These are phyloP conservation scores for Hypoxylon sp. DNA, from an alignment of 2,329 filamentous ascomycete species.

Conservation along the genomic window DNA sequence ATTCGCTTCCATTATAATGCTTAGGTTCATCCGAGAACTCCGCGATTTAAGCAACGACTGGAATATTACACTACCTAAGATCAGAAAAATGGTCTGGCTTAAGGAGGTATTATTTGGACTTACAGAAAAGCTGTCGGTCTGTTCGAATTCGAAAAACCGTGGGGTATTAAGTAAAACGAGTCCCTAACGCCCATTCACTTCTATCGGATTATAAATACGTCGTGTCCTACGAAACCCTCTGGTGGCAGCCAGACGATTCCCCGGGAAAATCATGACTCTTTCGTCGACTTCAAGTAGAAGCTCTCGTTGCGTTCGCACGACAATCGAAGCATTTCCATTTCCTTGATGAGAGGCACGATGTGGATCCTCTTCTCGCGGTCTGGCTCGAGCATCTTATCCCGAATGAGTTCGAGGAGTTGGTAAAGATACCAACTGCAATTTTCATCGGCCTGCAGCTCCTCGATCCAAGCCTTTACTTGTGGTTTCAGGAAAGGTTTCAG, in stretches of 20 bases:
- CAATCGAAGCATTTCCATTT: constrained; percentile 14
- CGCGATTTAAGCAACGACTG: neutral
- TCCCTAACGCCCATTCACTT: neutral
- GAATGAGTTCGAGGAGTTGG: constrained; percentile 31
- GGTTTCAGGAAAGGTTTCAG: constrained; percentile 26
- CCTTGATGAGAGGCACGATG: constrained; percentile 4
- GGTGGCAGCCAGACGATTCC: no score
- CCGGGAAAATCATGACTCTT: neutral
- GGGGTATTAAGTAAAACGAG: neutral
- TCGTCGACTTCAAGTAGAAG: constrained; percentile 23
- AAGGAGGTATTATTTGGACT: neutral
- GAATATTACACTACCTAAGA: no score
- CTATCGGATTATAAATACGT: neutral
- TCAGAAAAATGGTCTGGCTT: no score
- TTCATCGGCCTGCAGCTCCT: constrained; percentile 11
- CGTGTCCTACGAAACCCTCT: no score
- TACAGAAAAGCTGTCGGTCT: neutral
- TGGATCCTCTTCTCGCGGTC: constrained; percentile 15
- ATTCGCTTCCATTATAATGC: constrained; percentile 17
- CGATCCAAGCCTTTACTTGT: constrained; percentile 26
- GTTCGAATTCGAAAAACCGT: no score
- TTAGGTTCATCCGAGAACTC: neutral
- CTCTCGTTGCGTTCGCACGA: constrained; percentile 10
- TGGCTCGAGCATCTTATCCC: constrained; percentile 34
- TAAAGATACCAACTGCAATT: constrained; percentile 24